phyloP scores from a whole-genome alignment of 352 stramenopile genomes.

The Globisporangium lucens region DNA sequence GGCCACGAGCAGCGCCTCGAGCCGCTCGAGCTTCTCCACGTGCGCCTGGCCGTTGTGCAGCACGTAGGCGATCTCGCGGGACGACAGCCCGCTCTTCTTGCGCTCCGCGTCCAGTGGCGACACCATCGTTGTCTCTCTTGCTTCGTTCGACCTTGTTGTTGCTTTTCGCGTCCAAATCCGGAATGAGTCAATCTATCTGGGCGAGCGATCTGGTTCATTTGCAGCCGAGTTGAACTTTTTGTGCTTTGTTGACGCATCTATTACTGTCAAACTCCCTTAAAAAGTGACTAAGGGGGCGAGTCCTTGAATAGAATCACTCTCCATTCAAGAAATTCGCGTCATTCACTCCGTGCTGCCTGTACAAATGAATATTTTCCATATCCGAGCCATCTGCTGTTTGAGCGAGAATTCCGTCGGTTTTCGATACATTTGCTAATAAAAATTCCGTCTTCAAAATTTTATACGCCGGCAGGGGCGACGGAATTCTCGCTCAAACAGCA shows the following conservation, averaged over 20 bases:
- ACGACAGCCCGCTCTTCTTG: conserved; percentile 34
- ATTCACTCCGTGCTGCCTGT: no score
- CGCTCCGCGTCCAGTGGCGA: conserved; percentile 32
- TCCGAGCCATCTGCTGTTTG: no score
- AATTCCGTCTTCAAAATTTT: no score
- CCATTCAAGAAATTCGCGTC: no score
- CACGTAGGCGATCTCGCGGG: conserved; percentile 63
- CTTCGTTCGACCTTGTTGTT: background rate
- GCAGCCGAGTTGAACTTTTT: background rate
- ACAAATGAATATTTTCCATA: no score
- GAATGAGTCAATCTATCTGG: conserved; percentile 4
- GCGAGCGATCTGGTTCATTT: background rate
- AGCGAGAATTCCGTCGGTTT: no score
- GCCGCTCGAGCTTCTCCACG: conserved; percentile 51
- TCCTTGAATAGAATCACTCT: no score
- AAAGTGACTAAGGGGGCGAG: no score
- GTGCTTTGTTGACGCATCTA: background rate
- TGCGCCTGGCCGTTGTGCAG: conserved; percentile 48
- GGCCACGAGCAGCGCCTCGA: conserved; percentile 54
- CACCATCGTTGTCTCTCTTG: background rate
- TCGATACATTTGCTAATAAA: no score
- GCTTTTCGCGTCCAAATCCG: background rate
- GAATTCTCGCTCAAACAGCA: no score
- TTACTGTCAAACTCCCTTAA: no score
- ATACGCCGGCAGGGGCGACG: no score